phyloP scores from a whole-genome alignment of 2,329 filamentous ascomycete species.

The Penicillium sp. region DNA sequence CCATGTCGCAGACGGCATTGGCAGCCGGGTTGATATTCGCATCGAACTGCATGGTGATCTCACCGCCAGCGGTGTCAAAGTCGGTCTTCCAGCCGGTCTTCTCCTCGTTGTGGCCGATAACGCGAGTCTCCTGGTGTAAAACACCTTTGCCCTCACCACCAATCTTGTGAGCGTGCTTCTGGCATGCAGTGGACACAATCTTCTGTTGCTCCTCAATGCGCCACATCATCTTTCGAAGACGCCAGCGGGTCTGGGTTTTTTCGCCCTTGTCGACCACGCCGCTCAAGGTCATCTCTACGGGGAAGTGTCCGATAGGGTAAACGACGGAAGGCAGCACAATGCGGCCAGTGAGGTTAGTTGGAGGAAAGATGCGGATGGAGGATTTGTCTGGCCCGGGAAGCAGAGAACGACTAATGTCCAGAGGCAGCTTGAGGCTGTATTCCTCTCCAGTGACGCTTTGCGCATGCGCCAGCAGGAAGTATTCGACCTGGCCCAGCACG shows the following conservation, averaged over 20 bases:
- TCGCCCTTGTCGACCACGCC: slow-evolving; percentile 74
- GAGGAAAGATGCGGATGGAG: slow-evolving; percentile 90
- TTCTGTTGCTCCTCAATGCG: slow-evolving; percentile 84
- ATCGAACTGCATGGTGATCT: slow-evolving; percentile 78
- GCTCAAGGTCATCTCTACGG: slow-evolving; percentile 74
- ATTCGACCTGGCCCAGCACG: slow-evolving; percentile 69
- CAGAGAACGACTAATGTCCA: slow-evolving; percentile 77
- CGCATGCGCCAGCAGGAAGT: slow-evolving; percentile 69
- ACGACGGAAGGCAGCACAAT: slow-evolving; percentile 80
- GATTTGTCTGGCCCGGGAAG: slow-evolving; percentile 77
- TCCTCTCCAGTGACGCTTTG: slow-evolving; percentile 60
- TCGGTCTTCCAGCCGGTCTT: slow-evolving; percentile 89
- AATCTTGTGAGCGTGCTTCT: slow-evolving; percentile 67
- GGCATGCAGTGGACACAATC: slow-evolving; percentile 74
- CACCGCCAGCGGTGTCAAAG: slow-evolving; percentile 63
- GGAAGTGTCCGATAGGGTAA: slow-evolving; percentile 80
- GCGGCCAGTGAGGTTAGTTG: slow-evolving; percentile 85
- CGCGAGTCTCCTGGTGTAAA: slow-evolving; percentile 69
- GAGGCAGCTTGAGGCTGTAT: slow-evolving; percentile 63
- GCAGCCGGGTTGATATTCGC: slow-evolving; percentile 59
- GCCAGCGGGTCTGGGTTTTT: slow-evolving; percentile 76
- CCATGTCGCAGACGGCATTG: slow-evolving; percentile 74
- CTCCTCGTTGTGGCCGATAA: slow-evolving; percentile 76
- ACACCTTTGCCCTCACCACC: slow-evolving; percentile 67
- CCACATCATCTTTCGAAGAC: slow-evolving; percentile 88